phyloP scores from a whole-genome alignment of 2,329 filamentous ascomycete genomes.

The Epichloe sp. region DNA sequence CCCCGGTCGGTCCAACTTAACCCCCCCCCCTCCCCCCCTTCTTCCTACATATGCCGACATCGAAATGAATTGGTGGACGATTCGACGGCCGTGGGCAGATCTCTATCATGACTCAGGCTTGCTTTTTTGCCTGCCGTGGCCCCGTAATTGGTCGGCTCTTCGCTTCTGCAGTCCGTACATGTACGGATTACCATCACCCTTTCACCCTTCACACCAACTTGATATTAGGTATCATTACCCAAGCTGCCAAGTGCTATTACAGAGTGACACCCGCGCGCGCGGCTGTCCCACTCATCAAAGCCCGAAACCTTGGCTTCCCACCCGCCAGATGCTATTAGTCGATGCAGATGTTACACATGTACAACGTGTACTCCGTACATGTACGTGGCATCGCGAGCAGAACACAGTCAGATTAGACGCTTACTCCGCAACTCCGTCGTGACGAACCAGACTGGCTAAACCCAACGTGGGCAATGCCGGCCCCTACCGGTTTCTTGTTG shows the following conservation, averaged over 20 bases:
- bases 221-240: too few species aligned
- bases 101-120: too few species aligned
- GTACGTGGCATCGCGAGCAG: neutral
- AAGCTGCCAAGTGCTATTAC: too few species aligned
- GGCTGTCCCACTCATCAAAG: neutral
- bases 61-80: too few species aligned
- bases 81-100: too few species aligned
- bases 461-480: neutral
- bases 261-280: neutral
- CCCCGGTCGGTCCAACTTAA: slow-evolving; percentile 4
- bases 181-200: too few species aligned
- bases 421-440: neutral
- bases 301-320: neutral
- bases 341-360: neutral
- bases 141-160: too few species aligned
- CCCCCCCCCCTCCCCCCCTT: too few species aligned
- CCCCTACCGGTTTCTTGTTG: neutral
- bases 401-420: too few species aligned
- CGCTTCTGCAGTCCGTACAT: too few species aligned
- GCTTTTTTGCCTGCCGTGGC: too few species aligned
- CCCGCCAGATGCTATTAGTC: neutral
- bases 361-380: neutral
- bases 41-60: neutral
- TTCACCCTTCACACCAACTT: too few species aligned
- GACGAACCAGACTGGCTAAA: neutral